A percentile compares a stretch with the other conserved stretches of the same genome.
phyloP scores from a whole-genome alignment of 805 yeast species.

The Hermanozyma aechmeae region DNA sequence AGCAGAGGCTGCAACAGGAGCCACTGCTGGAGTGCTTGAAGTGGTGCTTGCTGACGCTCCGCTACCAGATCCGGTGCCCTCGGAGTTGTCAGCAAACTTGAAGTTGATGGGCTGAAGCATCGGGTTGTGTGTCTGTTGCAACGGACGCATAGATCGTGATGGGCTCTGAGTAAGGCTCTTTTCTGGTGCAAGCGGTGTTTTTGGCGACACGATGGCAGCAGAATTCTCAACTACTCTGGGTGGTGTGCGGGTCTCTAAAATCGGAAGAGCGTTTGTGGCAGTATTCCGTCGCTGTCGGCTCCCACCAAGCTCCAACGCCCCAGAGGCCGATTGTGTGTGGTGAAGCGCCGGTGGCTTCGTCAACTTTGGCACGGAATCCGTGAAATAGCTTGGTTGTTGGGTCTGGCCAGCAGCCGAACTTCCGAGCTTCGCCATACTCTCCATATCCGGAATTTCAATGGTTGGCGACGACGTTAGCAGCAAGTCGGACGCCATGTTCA shows the following conservation, averaged over 20 bases:
- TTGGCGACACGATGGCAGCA: no score
- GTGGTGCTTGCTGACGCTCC: neutral
- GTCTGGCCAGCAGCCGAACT: no score
- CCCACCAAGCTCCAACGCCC: slow-evolving; percentile 19
- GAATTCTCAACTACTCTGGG: no score
- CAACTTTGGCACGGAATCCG: no score
- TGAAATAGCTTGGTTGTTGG: no score
- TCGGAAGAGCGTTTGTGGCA: slow-evolving; percentile 28
- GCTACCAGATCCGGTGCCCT: neutral
- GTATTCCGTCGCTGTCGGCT: slow-evolving; percentile 31
- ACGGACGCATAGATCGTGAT: slow-evolving; percentile 40
- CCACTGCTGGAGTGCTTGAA: neutral
- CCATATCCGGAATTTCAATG: slow-evolving; percentile 65
- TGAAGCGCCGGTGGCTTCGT: slow-evolving; percentile 34
- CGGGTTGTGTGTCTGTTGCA: slow-evolving; percentile 35
- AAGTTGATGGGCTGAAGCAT: slow-evolving; percentile 48
- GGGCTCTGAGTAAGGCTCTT: no score
- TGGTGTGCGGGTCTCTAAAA: no score
- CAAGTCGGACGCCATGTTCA: neutral
- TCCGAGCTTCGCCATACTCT: slow-evolving; percentile 21
- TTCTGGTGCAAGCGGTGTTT: no score
- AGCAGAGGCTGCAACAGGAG: neutral
- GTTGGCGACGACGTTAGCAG: slow-evolving; percentile 47
- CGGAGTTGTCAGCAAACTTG: slow-evolving; percentile 17
- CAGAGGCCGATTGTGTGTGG: slow-evolving; percentile 37